phyloP scores from a whole-genome alignment of 2,329 filamentous ascomycete genomes.

The Leptodontidium sp. region DNA sequence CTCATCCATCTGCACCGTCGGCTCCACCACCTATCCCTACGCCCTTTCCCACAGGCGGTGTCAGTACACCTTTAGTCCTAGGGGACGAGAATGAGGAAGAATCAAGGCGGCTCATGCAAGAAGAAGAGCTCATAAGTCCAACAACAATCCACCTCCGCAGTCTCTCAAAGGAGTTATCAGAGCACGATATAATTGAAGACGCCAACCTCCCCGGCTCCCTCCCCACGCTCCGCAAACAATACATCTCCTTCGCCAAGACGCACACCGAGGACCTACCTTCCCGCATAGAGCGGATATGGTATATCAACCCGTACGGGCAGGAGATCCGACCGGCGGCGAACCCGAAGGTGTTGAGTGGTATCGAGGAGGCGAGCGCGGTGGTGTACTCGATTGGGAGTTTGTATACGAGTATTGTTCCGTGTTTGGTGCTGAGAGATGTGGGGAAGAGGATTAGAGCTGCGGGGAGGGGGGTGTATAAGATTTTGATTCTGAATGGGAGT shows the following conservation, averaged over 20 bases:
- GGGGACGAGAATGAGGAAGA: not conserved
- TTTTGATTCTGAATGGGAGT: slow-evolving; percentile 79
- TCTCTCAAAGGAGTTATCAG: slow-evolving; percentile 53
- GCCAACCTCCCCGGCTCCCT: slow-evolving; percentile 84
- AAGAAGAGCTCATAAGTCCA: slow-evolving; percentile 33
- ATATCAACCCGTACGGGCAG: slow-evolving; percentile 98
- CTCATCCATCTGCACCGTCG: slow-evolving; percentile 65
- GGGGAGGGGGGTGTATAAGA: slow-evolving; percentile 61
- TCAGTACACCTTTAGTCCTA: too few relatives aligned
- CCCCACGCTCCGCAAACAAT: slow-evolving; percentile 79
- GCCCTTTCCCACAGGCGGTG: slow-evolving; percentile 9
- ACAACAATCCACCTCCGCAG: slow-evolving; percentile 27
- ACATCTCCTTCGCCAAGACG: slow-evolving; percentile 82
- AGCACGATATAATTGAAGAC: slow-evolving; percentile 76
- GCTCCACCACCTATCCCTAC: slow-evolving; percentile 40
- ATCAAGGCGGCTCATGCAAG: not conserved
- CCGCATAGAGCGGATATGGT: slow-evolving; percentile 86
- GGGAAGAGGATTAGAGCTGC: slow-evolving; percentile 66
- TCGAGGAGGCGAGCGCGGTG: slow-evolving; percentile 71
- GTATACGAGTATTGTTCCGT: slow-evolving; percentile 89
- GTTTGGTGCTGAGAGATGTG: slow-evolving; percentile 79
- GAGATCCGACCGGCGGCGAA: slow-evolving; percentile 89
- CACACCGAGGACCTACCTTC: slow-evolving; percentile 78
- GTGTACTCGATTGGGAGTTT: slow-evolving; percentile 95
- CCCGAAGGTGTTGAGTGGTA: slow-evolving; percentile 71